Percentiles rank a stretch among this genome's conserved stretches.
phyloP scores from a whole-genome alignment of 2,329 filamentous ascomycete species.

The Colletotrichum graminicola region DNA sequence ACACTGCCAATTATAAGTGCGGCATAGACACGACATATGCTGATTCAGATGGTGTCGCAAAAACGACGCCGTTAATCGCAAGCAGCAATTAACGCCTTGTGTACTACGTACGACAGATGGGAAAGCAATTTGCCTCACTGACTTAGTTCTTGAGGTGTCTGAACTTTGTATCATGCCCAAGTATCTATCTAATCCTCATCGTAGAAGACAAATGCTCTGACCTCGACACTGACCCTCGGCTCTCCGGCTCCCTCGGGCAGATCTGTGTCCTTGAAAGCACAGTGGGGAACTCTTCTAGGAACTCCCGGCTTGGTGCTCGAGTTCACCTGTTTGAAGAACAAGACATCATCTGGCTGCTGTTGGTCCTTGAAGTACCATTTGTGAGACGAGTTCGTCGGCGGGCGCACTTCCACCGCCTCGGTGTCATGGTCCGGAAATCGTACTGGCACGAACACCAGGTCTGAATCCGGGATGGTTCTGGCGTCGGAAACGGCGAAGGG shows the following conservation, averaged over 20 bases:
- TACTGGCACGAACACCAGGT: slow-evolving; percentile 57
- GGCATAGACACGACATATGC: background rate
- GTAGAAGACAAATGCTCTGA: slow-evolving; percentile 74
- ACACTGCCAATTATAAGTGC: background rate
- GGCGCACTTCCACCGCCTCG: slow-evolving; percentile 62
- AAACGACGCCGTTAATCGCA: too few species aligned
- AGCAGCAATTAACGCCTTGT: too few species aligned
- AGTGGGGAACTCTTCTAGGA: slow-evolving; percentile 63
- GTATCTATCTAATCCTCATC: slow-evolving; percentile 42
- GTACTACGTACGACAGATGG: too few species aligned
- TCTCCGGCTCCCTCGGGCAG: slow-evolving; percentile 65
- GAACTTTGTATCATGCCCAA: background rate
- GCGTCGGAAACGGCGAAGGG: slow-evolving; percentile 67
- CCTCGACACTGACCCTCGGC: slow-evolving; percentile 77
- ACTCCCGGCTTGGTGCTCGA: slow-evolving; percentile 64
- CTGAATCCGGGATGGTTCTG: slow-evolving; percentile 61
- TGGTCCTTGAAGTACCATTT: slow-evolving; percentile 66
- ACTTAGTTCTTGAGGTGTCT: background rate
- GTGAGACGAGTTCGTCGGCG: slow-evolving; percentile 57
- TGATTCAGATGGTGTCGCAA: too few species aligned
- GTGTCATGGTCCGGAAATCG: slow-evolving; percentile 45
- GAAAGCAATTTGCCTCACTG: too few species aligned
- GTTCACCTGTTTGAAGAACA: slow-evolving; percentile 73
- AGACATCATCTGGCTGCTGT: slow-evolving; percentile 65
- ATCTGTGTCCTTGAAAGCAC: slow-evolving; percentile 60